phyloP scores from a whole-genome alignment of 306 rosid species.

The Cyamopsis tetragonoloba region DNA sequence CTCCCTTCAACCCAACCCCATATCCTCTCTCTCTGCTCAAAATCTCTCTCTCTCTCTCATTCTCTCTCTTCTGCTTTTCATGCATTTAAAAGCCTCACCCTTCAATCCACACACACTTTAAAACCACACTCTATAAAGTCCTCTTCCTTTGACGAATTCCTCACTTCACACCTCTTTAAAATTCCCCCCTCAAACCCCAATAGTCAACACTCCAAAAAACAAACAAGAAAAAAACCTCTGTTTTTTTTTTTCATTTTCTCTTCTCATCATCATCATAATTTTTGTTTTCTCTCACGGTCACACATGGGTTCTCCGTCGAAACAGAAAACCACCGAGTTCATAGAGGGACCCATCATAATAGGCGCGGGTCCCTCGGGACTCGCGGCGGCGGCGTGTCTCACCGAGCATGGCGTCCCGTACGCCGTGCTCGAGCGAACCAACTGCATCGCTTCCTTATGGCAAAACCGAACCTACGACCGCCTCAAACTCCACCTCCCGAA shows the following conservation, averaged over 20 bases:
- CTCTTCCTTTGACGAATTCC: background rate
- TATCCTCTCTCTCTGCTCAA: background rate
- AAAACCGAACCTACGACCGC: conserved; percentile 67
- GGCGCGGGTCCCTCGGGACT: conserved; percentile 98
- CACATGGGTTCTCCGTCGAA: conserved; percentile 59
- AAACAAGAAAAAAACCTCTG: background rate
- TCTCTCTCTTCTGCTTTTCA: background rate
- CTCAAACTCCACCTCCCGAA: conserved; percentile 92
- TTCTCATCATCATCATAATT: background rate
- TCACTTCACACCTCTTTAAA: conserved; percentile 1
- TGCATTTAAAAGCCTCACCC: conserved; percentile 29
- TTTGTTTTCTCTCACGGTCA: no score
- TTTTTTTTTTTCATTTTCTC: background rate
- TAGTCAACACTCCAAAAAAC: background rate
- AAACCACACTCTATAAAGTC: background rate
- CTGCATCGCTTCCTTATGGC: conserved; percentile 87
- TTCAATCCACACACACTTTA: no score
- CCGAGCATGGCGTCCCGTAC: conserved; percentile 42
- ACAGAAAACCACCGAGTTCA: conserved; percentile 36
- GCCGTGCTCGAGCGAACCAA: conserved; percentile 62
- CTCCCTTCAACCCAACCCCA: background rate
- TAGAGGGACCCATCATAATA: conserved; percentile 71
- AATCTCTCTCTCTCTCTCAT: background rate
- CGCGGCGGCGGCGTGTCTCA: conserved; percentile 80
- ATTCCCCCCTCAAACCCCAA: background rate